phyloP scores from a whole-genome alignment of 805 yeast genomes.

The Alloascoidea hylecoeti region DNA sequence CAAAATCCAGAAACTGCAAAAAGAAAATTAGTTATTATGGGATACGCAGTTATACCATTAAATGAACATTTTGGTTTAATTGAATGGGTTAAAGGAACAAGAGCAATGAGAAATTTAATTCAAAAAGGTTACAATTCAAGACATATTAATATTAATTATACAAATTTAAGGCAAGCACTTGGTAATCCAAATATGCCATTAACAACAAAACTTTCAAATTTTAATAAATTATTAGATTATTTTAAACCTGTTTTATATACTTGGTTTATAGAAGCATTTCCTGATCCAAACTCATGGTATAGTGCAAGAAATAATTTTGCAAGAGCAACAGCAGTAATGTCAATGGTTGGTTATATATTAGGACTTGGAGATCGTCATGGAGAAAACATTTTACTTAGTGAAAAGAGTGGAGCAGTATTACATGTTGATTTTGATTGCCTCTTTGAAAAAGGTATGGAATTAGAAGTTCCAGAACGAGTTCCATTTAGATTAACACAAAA shows the following conservation, averaged over 20 bases:
- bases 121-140: constrained; percentile 25
- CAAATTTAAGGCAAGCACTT: constrained; percentile 11
- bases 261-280: constrained; percentile 82
- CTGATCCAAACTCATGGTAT: constrained; percentile 86
- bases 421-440: constrained; percentile 97
- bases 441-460: constrained; percentile 67
- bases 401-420: constrained; percentile 61
- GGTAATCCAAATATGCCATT: not conserved
- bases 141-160: constrained; percentile 19
- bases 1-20: constrained; percentile 60
- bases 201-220: not conserved
- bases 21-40: constrained; percentile 54
- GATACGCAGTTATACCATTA: constrained; percentile 82
- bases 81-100: constrained; percentile 74
- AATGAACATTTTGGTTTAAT: constrained; percentile 81
- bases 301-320: constrained; percentile 60
- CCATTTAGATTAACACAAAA: constrained; percentile 89
- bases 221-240: constrained; percentile 12
- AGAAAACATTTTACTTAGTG: constrained; percentile 71
- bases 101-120: constrained; percentile 55
- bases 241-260: constrained; percentile 63
- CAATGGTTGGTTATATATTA: constrained; percentile 86
- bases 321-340: constrained; percentile 87
- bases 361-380: constrained; percentile 97
- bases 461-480: constrained; percentile 81